Conservation (phyloP, 495 filamentous ascomycete species). For the Aspergillus steynii region DNA sequence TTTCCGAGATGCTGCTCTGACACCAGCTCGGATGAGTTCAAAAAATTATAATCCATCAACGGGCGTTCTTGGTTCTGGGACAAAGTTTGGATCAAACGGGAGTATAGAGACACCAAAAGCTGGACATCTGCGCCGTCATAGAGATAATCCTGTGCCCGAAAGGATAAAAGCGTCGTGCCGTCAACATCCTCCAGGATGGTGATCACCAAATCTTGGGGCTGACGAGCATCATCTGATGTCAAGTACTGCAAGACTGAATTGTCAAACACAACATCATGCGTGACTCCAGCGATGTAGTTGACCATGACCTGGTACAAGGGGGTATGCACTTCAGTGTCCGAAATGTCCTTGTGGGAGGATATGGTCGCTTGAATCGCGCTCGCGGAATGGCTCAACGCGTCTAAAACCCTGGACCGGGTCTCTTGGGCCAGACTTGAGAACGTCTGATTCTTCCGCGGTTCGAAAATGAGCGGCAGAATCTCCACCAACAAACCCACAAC, state of each 20-base stretch:
- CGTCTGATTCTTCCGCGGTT: slow-evolving; percentile 6
- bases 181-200: slow-evolving; percentile 19
- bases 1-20: neutral
- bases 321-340: slow-evolving; percentile 16
- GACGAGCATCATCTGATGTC: slow-evolving; percentile 13
- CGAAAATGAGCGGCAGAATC: slow-evolving; percentile 45
- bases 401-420: slow-evolving; percentile 20
- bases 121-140: slow-evolving; percentile 26
- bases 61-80: neutral
- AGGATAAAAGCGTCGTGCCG: slow-evolving; percentile 8
- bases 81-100: slow-evolving; percentile 2
- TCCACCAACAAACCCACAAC: slow-evolving; percentile 51
- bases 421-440: slow-evolving; percentile 20
- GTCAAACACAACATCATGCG: slow-evolving; percentile 9
- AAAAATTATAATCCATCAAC: neutral
- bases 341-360: slow-evolving; percentile 20
- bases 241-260: slow-evolving; percentile 13
- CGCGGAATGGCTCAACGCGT: slow-evolving; percentile 31
- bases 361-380: slow-evolving; percentile 31
- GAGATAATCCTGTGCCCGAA: slow-evolving; percentile 21
- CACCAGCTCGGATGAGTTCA: neutral
- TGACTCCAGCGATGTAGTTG: slow-evolving; percentile 35
- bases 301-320: slow-evolving; percentile 44
- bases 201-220: slow-evolving; percentile 28
- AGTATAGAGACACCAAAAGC: slow-evolving; percentile 30